phyloP scores from a whole-genome alignment of 768 basidiomycete genomes.

The Steccherinum ochraceum region DNA sequence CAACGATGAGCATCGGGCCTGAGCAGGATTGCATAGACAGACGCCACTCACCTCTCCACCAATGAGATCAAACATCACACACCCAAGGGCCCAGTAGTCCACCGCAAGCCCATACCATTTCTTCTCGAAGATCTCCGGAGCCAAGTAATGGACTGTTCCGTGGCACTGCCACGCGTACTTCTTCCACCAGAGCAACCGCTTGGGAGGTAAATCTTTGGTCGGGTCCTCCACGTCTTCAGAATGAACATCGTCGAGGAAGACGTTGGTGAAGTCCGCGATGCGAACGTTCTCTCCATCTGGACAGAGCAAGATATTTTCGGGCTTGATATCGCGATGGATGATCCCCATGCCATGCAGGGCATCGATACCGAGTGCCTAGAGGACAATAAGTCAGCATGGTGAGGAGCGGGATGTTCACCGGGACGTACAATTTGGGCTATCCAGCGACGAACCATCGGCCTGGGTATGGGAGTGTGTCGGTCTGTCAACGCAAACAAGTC shows the following conservation, averaged over 20 bases:
- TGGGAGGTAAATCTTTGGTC: neutral
- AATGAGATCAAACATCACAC: conserved; percentile 20
- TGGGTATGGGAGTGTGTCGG: neutral
- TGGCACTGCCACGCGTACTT: conserved; percentile 12
- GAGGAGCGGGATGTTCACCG: conserved; percentile 1
- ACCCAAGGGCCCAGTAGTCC: conserved; percentile 24
- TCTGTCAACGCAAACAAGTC: conserved; percentile 11
- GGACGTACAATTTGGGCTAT: conserved; percentile 21
- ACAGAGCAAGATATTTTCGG: conserved; percentile 44
- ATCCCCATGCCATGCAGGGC: conserved; percentile 46
- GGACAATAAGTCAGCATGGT: neutral
- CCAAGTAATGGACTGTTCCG: conserved; percentile 21
- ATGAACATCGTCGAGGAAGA: conserved; percentile 11
- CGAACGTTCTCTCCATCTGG: conserved; percentile 13
- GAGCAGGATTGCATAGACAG: neutral
- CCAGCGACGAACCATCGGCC: conserved; percentile 13
- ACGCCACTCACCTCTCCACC: conserved; percentile 21
- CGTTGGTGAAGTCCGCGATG: conserved; percentile 22
- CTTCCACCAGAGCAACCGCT: conserved; percentile 11
- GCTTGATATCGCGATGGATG: conserved; percentile 56
- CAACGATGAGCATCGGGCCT: neutral
- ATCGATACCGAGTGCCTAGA: conserved; percentile 23
- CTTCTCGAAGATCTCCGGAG: conserved; percentile 15
- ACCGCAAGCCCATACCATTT: conserved; percentile 21
- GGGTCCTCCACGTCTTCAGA: conserved; percentile 1